These are phyloP conservation scores for Coprinopsis sp. DNA, from an alignment of 768 basidiomycete species.

Conservation along the genomic window DNA sequence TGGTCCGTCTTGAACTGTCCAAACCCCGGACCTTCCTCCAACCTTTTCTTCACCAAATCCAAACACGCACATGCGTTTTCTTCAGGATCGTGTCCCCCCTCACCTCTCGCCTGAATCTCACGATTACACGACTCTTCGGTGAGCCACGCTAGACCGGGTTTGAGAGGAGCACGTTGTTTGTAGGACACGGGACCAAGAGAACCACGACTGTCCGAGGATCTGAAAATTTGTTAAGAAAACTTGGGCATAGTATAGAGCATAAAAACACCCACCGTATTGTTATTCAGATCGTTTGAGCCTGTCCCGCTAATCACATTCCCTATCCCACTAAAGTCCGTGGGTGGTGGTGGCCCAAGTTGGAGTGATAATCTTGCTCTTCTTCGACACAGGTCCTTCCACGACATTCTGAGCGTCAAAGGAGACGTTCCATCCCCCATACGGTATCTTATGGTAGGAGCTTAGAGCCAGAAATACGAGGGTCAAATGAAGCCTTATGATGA, in stretches of 20 bases:
- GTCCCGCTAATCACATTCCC: slow-evolving; percentile 6
- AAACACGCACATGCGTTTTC: slow-evolving; percentile 90
- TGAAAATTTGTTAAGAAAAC: background rate
- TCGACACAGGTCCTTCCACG: slow-evolving; percentile 20
- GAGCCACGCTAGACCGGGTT: slow-evolving; percentile 96
- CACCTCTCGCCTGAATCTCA: slow-evolving; percentile 82
- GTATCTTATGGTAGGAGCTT: no score
- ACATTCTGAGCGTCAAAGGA: no score
- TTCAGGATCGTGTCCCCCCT: slow-evolving; percentile 89
- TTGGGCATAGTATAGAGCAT: background rate
- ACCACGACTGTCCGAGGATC: slow-evolving; percentile 78
- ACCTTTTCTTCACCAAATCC: slow-evolving; percentile 78
- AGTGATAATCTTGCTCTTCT: slow-evolving; percentile 31
- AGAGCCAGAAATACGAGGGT: no score
- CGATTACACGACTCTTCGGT: slow-evolving; percentile 88
- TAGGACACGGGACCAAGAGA: slow-evolving; percentile 83
- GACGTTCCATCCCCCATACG: no score
- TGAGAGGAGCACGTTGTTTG: slow-evolving; percentile 77
- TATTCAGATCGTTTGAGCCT: slow-evolving; percentile 14
- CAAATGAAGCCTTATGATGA: no score
- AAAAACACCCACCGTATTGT: slow-evolving; percentile 41
- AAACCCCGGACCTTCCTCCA: slow-evolving; percentile 71
- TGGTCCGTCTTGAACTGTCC: slow-evolving; percentile 83
- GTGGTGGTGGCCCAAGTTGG: background rate
- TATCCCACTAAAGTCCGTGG: background rate